These are phyloP conservation scores for Colletotrichum sp. DNA, from an alignment of 2,329 filamentous ascomycete genomes.

Conservation along the genomic window DNA sequence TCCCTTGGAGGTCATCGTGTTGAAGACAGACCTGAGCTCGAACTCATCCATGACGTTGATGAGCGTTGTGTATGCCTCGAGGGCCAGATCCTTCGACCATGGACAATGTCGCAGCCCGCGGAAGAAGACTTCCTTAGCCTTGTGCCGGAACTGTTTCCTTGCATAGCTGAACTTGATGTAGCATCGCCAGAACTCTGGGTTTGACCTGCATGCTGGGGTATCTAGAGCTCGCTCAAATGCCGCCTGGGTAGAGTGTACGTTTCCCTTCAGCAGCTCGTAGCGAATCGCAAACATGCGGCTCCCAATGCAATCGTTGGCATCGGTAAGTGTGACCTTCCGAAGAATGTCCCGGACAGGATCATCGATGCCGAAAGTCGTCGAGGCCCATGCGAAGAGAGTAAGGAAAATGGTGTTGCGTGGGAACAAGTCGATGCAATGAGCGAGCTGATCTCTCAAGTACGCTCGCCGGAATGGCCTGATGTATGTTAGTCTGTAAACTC, in stretches of 20 bases:
- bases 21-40: conserved; percentile 55
- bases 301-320: conserved; percentile 44
- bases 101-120: conserved; percentile 52
- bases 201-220: conserved; percentile 42
- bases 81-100: conserved; percentile 53
- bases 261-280: conserved; percentile 55
- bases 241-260: conserved; percentile 51
- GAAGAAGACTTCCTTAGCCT: conserved; percentile 54
- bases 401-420: conserved; percentile 81
- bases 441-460: conserved; percentile 67
- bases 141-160: conserved; percentile 40
- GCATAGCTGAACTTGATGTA: conserved; percentile 54
- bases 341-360: conserved; percentile 77
- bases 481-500: conserved; percentile 20
- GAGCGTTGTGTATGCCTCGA: conserved; percentile 57
- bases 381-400: conserved; percentile 74
- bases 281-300: conserved; percentile 55
- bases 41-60: conserved; percentile 47
- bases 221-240: conserved; percentile 59
- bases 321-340: conserved; percentile 51
- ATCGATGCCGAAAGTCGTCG: conserved; percentile 73
- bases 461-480: conserved; percentile 69
- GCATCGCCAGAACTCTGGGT: conserved; percentile 50
- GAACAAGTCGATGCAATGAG: conserved; percentile 66
- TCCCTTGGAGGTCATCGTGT: conserved; percentile 53